Evolutionary conservation across 2,329 filamentous ascomycete genomes (phyloP).

Genomic region (Pseudogymnoascus sp.): DNA sequence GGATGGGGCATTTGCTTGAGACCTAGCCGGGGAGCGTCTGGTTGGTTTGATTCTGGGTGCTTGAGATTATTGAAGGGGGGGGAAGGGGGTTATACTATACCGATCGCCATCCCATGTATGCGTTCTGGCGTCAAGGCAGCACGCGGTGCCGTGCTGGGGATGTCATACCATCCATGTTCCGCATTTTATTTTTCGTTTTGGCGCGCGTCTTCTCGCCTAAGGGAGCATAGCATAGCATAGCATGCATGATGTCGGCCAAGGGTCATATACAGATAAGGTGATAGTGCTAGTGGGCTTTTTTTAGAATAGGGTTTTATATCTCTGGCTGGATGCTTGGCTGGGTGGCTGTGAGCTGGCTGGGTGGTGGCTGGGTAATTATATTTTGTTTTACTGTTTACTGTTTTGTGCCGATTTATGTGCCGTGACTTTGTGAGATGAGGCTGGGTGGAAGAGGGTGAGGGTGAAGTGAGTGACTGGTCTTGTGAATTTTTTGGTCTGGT

Average conservation of each 20-base stretch:
- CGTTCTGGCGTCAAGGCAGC: background rate
- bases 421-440: background rate
- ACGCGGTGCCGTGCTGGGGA: background rate
- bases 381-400: background rate
- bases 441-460: too few species aligned
- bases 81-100: background rate
- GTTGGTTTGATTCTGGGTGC: background rate
- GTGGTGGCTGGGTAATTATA: background rate
- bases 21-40: background rate
- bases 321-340: background rate
- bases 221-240: background rate
- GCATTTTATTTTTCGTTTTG: background rate
- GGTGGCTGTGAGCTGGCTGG: background rate
- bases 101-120: background rate
- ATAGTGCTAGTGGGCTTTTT: background rate
- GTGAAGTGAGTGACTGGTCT: background rate
- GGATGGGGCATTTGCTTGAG: constrained; percentile 10
- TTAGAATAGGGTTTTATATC: background rate
- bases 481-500: too few species aligned
- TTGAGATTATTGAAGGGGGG: background rate
- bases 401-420: background rate
- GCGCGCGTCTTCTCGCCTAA: background rate
- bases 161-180: background rate
- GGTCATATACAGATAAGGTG: background rate
- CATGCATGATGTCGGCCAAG: background rate